Evolutionary conservation across 2,329 filamentous ascomycete genomes (phyloP).

Genomic region (Lasiodiplodia citricola): DNA sequence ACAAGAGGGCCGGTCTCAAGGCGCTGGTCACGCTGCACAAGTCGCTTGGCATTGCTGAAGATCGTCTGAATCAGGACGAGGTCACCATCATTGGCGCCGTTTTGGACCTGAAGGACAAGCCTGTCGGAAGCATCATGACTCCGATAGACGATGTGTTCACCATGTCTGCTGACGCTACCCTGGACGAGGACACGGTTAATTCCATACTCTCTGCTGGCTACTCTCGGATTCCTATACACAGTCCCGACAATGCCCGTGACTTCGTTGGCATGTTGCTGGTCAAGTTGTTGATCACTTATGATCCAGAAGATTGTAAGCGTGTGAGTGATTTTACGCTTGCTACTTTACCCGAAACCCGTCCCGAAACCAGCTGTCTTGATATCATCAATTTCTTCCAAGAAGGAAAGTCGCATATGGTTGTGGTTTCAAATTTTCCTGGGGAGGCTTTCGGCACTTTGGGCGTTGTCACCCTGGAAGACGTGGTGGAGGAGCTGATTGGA

Average conservation of each 20-base stretch:
- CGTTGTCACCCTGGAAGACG: slow-evolving; percentile 94
- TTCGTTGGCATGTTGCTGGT: slow-evolving; percentile 98
- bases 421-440: slow-evolving; percentile 88
- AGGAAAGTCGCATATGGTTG: slow-evolving; percentile 97
- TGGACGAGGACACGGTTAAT: slow-evolving; percentile 95
- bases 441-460: slow-evolving; percentile 88
- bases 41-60: slow-evolving; percentile 73
- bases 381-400: slow-evolving; percentile 99
- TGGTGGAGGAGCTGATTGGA: slow-evolving; percentile 97
- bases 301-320: slow-evolving; percentile 86
- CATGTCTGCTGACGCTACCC: slow-evolving; percentile 90
- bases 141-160: slow-evolving; percentile 97
- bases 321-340: slow-evolving; percentile 92
- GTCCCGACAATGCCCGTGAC: slow-evolving; percentile 79
- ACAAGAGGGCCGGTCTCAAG: slow-evolving; percentile 98
- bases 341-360: slow-evolving; percentile 90
- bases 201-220: slow-evolving; percentile 91
- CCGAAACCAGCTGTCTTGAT: slow-evolving; percentile 94
- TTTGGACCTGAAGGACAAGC: slow-evolving; percentile 93
- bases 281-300: slow-evolving; percentile 98
- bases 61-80: slow-evolving; percentile 94
- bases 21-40: slow-evolving; percentile 95
- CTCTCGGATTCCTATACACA: slow-evolving; percentile 92
- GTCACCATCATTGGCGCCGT: slow-evolving; percentile 99
- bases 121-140: slow-evolving; percentile 96